Conservation (phyloP, 805 yeast genomes). For the Myxozyma geophila region DNA sequence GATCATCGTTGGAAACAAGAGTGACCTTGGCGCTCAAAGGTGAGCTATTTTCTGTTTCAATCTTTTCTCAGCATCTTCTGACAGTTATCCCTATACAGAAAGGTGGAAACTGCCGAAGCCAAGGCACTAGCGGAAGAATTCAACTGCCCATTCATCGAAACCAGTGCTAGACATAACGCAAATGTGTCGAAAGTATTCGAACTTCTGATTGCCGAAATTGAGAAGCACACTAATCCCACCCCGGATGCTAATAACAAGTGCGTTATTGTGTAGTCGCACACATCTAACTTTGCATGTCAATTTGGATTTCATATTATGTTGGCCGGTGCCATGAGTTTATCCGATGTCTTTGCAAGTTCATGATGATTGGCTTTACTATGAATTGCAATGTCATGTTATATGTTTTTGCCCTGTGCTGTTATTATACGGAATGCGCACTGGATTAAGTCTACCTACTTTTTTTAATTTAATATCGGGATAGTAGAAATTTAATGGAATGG, state of each 20-base stretch:
- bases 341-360: not conserved
- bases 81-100: slow-evolving; percentile 63
- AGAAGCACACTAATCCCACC: slow-evolving; percentile 61
- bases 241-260: slow-evolving; percentile 36
- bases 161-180: slow-evolving; percentile 78
- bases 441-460: not conserved
- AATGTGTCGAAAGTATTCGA: slow-evolving; percentile 63
- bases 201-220: slow-evolving; percentile 63
- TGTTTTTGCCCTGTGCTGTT: not conserved
- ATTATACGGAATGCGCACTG: not conserved
- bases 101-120: slow-evolving; percentile 63
- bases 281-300: not conserved
- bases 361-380: not conserved
- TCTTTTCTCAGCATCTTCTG: not conserved
- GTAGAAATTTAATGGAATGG: not conserved
- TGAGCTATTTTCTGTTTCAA: slow-evolving; percentile 48
- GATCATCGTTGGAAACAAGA: slow-evolving; percentile 75
- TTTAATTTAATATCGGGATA: not conserved
- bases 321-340: not conserved
- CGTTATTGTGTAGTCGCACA: slow-evolving; percentile 7
- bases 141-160: slow-evolving; percentile 76
- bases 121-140: slow-evolving; percentile 65
- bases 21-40: slow-evolving; percentile 69
- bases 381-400: not conserved
- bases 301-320: not conserved